A percentile compares a stretch with the other conserved stretches of the same genome.
Conservation (phyloP, 345 rosid species). For the Turnera subulata region DNA sequence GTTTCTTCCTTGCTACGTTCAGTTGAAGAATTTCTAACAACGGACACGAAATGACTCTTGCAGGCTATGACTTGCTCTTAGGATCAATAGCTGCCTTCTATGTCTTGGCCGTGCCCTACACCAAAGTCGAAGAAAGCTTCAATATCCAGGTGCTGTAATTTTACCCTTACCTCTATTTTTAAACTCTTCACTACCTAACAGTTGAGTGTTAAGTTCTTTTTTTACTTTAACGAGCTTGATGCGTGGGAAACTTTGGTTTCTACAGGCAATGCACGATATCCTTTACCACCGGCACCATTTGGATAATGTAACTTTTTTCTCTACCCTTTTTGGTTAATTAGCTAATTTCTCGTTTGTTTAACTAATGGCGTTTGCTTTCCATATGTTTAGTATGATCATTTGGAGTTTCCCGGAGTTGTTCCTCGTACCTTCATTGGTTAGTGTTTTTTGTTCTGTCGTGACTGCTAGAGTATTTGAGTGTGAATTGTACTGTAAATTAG, state of each 20-base stretch:
- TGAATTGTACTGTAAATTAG: not conserved
- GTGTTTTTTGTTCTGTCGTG: too few relatives aligned
- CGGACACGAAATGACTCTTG: not conserved
- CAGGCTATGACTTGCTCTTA: conserved; percentile 76
- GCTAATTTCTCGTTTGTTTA: too few relatives aligned
- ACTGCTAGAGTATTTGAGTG: too few relatives aligned
- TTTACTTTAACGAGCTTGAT: not conserved
- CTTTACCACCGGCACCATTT: conserved; percentile 66
- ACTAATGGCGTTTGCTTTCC: conserved; percentile 2
- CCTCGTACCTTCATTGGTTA: conserved; percentile 93
- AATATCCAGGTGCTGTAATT: conserved; percentile 56
- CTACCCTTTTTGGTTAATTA: not conserved
- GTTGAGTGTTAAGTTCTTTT: too few relatives aligned
- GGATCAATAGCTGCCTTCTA: conserved; percentile 79
- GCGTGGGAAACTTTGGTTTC: not conserved
- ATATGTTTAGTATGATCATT: conserved; percentile 74
- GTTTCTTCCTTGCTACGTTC: not conserved
- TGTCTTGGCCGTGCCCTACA: conserved; percentile 68
- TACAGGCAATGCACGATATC: conserved; percentile 90
- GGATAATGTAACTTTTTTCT: conserved; percentile 51
- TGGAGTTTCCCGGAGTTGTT: conserved; percentile 97
- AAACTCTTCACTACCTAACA: too few relatives aligned
- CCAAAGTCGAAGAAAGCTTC: conserved; percentile 99
- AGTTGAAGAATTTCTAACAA: too few relatives aligned
- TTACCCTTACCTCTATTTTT: conserved; percentile 2